Evolutionary conservation across 2,329 filamentous ascomycete genomes (phyloP).

Genomic region (Neocatenulostroma microsporum): DNA sequence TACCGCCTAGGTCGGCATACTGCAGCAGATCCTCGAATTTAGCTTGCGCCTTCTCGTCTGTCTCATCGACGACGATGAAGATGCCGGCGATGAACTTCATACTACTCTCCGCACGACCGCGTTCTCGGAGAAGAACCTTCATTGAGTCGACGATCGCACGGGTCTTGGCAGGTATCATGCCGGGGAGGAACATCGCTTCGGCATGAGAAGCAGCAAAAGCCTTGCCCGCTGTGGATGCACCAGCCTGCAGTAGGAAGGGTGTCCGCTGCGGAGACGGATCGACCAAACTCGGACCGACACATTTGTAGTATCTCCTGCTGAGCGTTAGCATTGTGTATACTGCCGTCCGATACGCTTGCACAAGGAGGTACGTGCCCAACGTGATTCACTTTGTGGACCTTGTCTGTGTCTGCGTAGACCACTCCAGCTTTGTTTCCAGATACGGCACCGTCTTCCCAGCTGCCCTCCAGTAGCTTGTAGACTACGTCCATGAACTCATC

Average conservation of each 20-base stretch:
- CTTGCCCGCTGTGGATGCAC: constrained; percentile 40
- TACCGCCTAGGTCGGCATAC: constrained; percentile 41
- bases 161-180: constrained; percentile 39
- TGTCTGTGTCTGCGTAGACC: constrained; percentile 45
- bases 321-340: no score
- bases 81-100: constrained; percentile 42
- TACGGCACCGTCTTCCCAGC: constrained; percentile 46
- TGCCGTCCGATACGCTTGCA: no score
- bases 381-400: constrained; percentile 48
- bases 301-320: constrained; percentile 38
- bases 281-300: constrained; percentile 41
- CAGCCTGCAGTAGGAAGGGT: constrained; percentile 48
- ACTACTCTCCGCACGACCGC: constrained; percentile 33
- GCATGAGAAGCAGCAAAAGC: constrained; percentile 39
- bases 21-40: constrained; percentile 36
- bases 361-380: no score
- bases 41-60: constrained; percentile 36
- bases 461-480: constrained; percentile 22
- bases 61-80: constrained; percentile 38
- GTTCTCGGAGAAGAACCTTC: no score
- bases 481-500: constrained; percentile 37
- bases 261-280: constrained; percentile 52
- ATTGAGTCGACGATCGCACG: constrained; percentile 35
- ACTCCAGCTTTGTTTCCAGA: constrained; percentile 42
- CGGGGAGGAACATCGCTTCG: constrained; percentile 42